A percentile compares a stretch with the other conserved stretches of the same genome.
These are phyloP conservation scores for Isoetes taiwanensis DNA, from an alignment of 75 land plant genomes.

Conservation along the genomic window DNA sequence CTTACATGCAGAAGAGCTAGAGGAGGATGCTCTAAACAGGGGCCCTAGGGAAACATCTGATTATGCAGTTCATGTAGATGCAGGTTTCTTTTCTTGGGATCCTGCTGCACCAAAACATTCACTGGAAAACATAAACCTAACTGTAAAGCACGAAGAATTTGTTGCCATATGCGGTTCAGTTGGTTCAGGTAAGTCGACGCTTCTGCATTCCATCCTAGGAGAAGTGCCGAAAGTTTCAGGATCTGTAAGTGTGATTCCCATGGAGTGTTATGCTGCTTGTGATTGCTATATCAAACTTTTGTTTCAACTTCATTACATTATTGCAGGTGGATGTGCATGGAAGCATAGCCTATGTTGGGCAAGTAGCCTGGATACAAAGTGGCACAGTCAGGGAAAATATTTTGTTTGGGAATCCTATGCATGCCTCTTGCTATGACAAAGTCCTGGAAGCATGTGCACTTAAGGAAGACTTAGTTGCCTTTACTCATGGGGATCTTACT, in stretches of 20 bases:
- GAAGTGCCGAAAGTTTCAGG: slow-evolving; percentile 19
- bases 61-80: slow-evolving; percentile 16
- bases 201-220: slow-evolving; percentile 49
- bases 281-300: too few relatives aligned
- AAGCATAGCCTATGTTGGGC: slow-evolving; percentile 61
- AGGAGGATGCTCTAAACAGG: slow-evolving; percentile 17
- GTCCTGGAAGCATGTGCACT: slow-evolving; percentile 51
- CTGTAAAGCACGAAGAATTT: slow-evolving; percentile 33
- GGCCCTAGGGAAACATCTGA: not conserved
- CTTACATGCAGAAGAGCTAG: slow-evolving; percentile 46
- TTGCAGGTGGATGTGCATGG: slow-evolving; percentile 44
- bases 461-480: slow-evolving; percentile 50
- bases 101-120: slow-evolving; percentile 26
- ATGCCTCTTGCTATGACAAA: slow-evolving; percentile 28
- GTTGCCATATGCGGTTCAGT: slow-evolving; percentile 68
- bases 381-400: slow-evolving; percentile 72
- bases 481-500: slow-evolving; percentile 50
- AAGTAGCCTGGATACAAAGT: slow-evolving; percentile 73
- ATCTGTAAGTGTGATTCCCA: slow-evolving; percentile 9
- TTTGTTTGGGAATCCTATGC: slow-evolving; percentile 50
- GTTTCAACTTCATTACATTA: not conserved
- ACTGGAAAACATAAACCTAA: slow-evolving; percentile 34
- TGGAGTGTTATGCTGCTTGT: too few relatives aligned
- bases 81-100: slow-evolving; percentile 52
- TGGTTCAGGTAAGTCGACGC: slow-evolving; percentile 71